Percentiles rank a stretch among this genome's conserved stretches.
Evolutionary conservation across 345 rosid species (phyloP).

Genomic region (Lenwebbia sp.): DNA sequence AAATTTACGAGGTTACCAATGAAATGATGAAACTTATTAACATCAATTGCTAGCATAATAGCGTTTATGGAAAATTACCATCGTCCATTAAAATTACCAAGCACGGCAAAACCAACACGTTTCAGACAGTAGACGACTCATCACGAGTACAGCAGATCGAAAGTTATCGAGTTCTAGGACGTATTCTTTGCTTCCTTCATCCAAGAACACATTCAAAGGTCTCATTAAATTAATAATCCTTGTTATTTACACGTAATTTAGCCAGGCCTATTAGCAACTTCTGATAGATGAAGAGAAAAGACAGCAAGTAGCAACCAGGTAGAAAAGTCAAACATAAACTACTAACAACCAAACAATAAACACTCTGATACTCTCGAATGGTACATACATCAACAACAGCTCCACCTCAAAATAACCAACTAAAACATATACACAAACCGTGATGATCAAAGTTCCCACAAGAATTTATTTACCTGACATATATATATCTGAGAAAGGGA

Average conservation of each 20-base stretch:
- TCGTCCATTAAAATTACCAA: not conserved
- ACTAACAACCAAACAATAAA: not conserved
- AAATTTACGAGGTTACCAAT: not conserved
- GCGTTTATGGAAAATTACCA: not conserved
- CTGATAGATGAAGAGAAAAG: not conserved
- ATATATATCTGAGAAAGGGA: not conserved
- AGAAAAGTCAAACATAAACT: not conserved
- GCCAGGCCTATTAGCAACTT: not conserved
- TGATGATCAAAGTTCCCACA: constrained; percentile 6
- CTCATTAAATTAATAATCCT: not conserved
- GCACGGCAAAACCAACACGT: not conserved
- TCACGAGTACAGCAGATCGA: not conserved
- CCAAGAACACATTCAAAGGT: not conserved
- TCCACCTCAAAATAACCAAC: constrained; percentile 5
- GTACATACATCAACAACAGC: constrained; percentile 4
- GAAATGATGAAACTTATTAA: not conserved
- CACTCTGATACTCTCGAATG: constrained; percentile 7
- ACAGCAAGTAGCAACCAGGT: not conserved
- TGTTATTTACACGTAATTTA: not conserved
- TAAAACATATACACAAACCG: constrained; percentile 8
- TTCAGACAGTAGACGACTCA: not conserved
- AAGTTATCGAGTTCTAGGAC: not conserved
- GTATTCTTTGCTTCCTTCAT: not conserved
- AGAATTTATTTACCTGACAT: constrained; percentile 12
- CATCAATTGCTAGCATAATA: not conserved